These are phyloP conservation scores for Cryptococcus sp. DNA, from an alignment of 1,284 basidiomycete species.

Conservation along the genomic window DNA sequence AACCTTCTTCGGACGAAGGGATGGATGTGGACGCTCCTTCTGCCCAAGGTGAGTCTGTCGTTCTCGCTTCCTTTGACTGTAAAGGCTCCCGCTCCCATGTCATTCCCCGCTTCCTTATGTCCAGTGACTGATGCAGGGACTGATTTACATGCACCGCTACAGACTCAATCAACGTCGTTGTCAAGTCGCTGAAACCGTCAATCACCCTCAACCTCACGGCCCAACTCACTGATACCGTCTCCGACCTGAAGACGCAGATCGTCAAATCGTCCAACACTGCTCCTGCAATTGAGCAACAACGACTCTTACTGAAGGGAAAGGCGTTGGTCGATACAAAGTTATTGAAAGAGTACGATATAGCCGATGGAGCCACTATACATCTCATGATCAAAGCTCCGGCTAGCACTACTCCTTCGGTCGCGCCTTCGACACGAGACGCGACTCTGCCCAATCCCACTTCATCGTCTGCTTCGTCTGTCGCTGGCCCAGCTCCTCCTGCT, in stretches of 20 bases:
- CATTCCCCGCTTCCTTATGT: background rate
- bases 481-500: slow-evolving; percentile 48
- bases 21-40: slow-evolving; percentile 37
- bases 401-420: slow-evolving; percentile 38
- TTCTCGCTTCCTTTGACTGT: background rate
- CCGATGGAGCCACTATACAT: slow-evolving; percentile 75
- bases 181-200: slow-evolving; percentile 89
- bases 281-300: slow-evolving; percentile 71
- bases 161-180: slow-evolving; percentile 64
- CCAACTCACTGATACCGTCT: slow-evolving; percentile 76
- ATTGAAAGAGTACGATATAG: slow-evolving; percentile 80
- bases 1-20: slow-evolving; percentile 30
- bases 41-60: slow-evolving; percentile 27
- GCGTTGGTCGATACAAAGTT: slow-evolving; percentile 82
- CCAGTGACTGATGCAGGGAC: background rate
- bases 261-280: slow-evolving; percentile 60
- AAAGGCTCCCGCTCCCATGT: no score
- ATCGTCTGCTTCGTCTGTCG: background rate
- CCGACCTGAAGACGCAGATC: slow-evolving; percentile 72
- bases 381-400: slow-evolving; percentile 77
- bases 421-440: slow-evolving; percentile 1
- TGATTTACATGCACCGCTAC: slow-evolving; percentile 1
- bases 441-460: slow-evolving; percentile 18
- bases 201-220: slow-evolving; percentile 66
- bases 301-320: slow-evolving; percentile 88